Evolutionary conservation across 768 basidiomycete species (phyloP).

Genomic region (Paxillus involutus): DNA sequence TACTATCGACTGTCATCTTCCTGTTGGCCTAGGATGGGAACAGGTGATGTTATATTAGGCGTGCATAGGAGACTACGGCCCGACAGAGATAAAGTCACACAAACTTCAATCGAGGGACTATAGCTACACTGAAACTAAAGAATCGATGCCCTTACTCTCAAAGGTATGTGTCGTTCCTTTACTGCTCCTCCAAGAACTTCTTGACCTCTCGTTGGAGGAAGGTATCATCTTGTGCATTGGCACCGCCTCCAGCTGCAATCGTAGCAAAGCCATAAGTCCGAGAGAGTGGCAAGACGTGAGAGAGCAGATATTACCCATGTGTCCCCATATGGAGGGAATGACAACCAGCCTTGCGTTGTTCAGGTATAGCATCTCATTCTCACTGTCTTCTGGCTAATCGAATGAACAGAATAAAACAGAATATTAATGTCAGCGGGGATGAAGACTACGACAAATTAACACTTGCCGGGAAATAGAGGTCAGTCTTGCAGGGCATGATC

Average conservation of each 20-base stretch:
- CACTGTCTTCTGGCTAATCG: constrained; percentile 54
- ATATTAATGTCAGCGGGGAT: neutral
- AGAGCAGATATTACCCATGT: constrained; percentile 39
- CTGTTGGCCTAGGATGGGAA: no score
- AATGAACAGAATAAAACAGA: neutral
- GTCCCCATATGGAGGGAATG: constrained; percentile 58
- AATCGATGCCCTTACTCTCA: neutral
- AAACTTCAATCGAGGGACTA: neutral
- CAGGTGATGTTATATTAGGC: no score
- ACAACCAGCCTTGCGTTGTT: constrained; percentile 44
- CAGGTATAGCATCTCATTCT: constrained; percentile 43
- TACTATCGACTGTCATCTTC: no score
- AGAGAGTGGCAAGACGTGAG: neutral
- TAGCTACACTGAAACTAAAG: neutral
- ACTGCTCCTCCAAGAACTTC: constrained; percentile 42
- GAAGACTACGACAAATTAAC: neutral
- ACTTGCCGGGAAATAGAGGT: constrained; percentile 54
- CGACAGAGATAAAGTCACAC: neutral
- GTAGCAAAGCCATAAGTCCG: neutral
- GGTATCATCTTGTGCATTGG: constrained; percentile 37
- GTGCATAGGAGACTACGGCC: no score
- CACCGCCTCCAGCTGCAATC: constrained; percentile 43
- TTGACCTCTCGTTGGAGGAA: constrained; percentile 46
- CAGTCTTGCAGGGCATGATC: constrained; percentile 60
- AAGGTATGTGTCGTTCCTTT: neutral